Percentiles rank a stretch among this genome's conserved stretches.
Conservation (phyloP, 345 rosid species). For the Raphanus raphanistrum region DNA sequence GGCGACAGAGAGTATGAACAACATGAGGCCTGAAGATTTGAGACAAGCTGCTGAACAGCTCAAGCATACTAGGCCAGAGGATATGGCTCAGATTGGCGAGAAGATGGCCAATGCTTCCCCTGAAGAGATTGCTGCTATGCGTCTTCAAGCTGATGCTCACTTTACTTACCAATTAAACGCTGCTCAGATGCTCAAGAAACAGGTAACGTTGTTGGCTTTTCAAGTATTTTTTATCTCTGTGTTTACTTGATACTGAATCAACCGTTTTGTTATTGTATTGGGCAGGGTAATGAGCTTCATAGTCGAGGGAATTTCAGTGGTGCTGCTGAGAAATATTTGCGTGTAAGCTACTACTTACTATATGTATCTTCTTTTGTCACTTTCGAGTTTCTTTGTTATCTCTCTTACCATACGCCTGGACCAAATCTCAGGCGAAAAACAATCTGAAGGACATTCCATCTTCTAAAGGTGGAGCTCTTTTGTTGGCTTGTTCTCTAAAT, state of each 20-base stretch:
- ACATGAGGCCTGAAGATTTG: slow-evolving; percentile 87
- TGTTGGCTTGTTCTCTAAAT: slow-evolving; percentile 85
- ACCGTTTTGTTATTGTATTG: neutral
- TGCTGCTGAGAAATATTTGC: slow-evolving; percentile 78
- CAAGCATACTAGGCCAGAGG: slow-evolving; percentile 74
- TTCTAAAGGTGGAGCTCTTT: slow-evolving; percentile 58
- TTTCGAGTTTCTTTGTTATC: neutral
- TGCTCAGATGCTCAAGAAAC: slow-evolving; percentile 81
- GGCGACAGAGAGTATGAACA: slow-evolving; percentile 95
- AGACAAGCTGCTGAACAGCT: slow-evolving; percentile 88
- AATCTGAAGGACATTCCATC: slow-evolving; percentile 70
- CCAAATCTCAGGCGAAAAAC: slow-evolving; percentile 66
- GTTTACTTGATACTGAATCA: neutral
- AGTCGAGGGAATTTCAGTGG: slow-evolving; percentile 67
- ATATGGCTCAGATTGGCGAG: slow-evolving; percentile 86
- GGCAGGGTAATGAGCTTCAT: slow-evolving; percentile 90
- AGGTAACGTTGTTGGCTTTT: slow-evolving; percentile 44
- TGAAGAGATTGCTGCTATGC: slow-evolving; percentile 81
- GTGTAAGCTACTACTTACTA: slow-evolving; percentile 49
- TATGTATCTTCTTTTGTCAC: neutral
- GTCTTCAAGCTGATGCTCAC: slow-evolving; percentile 76
- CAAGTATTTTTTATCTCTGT: neutral
- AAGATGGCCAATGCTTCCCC: slow-evolving; percentile 87
- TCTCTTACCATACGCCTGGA: neutral
- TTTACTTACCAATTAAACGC: slow-evolving; percentile 65